phyloP scores from a whole-genome alignment of 257 asterid species.

The Petrea volubilis region DNA sequence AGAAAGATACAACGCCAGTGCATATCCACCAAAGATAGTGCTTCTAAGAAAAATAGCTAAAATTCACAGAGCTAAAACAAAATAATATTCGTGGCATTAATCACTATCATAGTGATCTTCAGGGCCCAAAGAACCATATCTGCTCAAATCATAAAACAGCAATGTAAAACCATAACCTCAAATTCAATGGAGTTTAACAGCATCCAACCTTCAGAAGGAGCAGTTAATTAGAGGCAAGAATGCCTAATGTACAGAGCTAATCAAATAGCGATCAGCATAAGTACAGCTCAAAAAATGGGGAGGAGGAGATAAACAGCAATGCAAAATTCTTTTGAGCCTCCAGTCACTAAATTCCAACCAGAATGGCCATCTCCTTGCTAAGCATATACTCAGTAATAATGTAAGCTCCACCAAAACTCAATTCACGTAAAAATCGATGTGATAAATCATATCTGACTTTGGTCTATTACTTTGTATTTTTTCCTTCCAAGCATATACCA shows the following conservation, averaged over 20 bases:
- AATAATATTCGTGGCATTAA: neutral
- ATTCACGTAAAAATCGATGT: neutral
- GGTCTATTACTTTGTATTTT: neutral
- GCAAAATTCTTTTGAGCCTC: neutral
- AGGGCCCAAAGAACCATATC: neutral
- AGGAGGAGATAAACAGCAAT: neutral
- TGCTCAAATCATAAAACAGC: neutral
- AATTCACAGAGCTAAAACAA: neutral
- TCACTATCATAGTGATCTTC: neutral
- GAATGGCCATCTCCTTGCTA: neutral
- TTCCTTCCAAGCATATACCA: neutral
- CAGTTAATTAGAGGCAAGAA: neutral
- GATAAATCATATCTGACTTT: neutral
- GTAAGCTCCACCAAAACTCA: neutral
- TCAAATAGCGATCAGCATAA: neutral
- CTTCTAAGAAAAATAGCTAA: neutral
- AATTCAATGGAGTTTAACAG: neutral
- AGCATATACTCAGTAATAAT: neutral
- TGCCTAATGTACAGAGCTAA: neutral
- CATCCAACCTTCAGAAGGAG: slow-evolving; percentile 1
- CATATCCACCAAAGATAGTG: neutral
- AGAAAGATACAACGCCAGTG: neutral
- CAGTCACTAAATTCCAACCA: neutral
- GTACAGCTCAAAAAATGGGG: neutral
- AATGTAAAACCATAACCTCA: neutral